Conservation (phyloP, 2,329 filamentous ascomycete species). For the Onygenales sp. region DNA sequence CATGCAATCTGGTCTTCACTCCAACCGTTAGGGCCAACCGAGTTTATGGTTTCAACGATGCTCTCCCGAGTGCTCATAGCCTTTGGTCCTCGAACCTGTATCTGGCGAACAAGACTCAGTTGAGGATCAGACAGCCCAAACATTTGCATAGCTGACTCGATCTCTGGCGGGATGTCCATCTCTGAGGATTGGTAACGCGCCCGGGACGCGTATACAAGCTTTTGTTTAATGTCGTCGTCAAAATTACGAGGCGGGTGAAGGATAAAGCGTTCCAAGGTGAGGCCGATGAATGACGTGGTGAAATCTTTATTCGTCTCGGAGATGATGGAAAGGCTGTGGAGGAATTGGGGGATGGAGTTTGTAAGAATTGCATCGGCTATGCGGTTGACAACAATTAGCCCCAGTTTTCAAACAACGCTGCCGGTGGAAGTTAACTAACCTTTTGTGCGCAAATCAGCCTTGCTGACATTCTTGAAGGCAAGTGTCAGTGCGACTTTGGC, state of each 20-base stretch:
- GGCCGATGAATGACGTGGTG: slow-evolving; percentile 60
- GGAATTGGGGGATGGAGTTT: slow-evolving; percentile 66
- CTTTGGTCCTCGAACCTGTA: slow-evolving; percentile 65
- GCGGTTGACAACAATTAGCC: slow-evolving; percentile 8
- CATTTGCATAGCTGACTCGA: slow-evolving; percentile 36
- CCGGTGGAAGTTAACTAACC: slow-evolving; percentile 45
- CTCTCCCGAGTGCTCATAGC: slow-evolving; percentile 69
- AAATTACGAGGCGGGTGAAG: slow-evolving; percentile 81
- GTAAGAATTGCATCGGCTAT: slow-evolving; percentile 83
- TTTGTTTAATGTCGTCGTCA: slow-evolving; percentile 64
- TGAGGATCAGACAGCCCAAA: slow-evolving; percentile 33
- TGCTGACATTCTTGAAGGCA: slow-evolving; percentile 75
- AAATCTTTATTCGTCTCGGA: slow-evolving; percentile 57
- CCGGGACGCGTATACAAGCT: slow-evolving; percentile 52
- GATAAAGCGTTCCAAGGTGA: slow-evolving; percentile 76
- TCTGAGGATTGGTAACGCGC: slow-evolving; percentile 56
- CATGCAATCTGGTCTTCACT: slow-evolving; percentile 74
- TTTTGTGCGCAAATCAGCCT: slow-evolving; percentile 77
- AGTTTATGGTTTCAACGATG: slow-evolving; percentile 49
- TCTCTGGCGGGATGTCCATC: slow-evolving; percentile 32
- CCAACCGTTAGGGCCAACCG: slow-evolving; percentile 53
- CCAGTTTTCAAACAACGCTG: not conserved
- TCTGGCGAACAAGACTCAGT: slow-evolving; percentile 46
- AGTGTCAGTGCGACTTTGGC: slow-evolving; percentile 81
- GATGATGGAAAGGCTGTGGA: slow-evolving; percentile 63